A percentile compares a stretch with the other conserved stretches of the same genome.
phyloP scores from a whole-genome alignment of 228 moss, liverwort and hornwort species.

The Sphagnum magellanicum region DNA sequence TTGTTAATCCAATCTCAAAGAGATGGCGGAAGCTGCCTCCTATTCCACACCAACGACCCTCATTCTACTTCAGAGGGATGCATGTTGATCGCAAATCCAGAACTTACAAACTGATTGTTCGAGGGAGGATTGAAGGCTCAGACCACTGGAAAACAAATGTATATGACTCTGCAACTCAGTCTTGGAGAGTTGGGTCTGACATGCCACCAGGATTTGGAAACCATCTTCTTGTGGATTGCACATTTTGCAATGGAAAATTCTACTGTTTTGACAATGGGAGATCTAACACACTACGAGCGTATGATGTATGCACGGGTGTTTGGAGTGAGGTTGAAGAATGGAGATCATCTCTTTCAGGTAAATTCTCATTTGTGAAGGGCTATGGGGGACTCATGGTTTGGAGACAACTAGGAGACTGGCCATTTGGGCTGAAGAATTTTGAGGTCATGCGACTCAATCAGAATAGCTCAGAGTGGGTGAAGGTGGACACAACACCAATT shows the following conservation, averaged over 20 bases:
- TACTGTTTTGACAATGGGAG: slow-evolving; percentile 35
- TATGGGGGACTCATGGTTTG: no score
- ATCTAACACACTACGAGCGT: slow-evolving; percentile 30
- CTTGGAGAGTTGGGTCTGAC: slow-evolving; percentile 30
- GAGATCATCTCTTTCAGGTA: slow-evolving; percentile 20
- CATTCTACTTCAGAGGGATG: slow-evolving; percentile 36
- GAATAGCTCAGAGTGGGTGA: slow-evolving; percentile 26
- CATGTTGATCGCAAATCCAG: slow-evolving; percentile 29
- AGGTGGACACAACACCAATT: slow-evolving; percentile 13
- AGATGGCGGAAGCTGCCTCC: slow-evolving; percentile 33
- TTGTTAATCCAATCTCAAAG: slow-evolving; percentile 32
- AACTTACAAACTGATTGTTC: slow-evolving; percentile 34
- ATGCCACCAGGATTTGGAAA: slow-evolving; percentile 28
- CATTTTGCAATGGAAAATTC: slow-evolving; percentile 42
- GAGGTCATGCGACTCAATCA: slow-evolving; percentile 30
- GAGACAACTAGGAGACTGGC: slow-evolving; percentile 21
- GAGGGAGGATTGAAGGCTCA: slow-evolving; percentile 25
- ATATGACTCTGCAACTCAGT: slow-evolving; percentile 21
- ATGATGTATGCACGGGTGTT: slow-evolving; percentile 20
- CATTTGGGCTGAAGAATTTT: slow-evolving; percentile 17
- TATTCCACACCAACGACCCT: slow-evolving; percentile 16
- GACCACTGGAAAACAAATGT: slow-evolving; percentile 29
- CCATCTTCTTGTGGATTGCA: slow-evolving; percentile 41
- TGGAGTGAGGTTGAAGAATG: slow-evolving; percentile 36
- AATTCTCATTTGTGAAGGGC: no score